Base-by-base conservation (phyloP, 1,284 basidiomycete genomes). In the Rhodotorula sp. region DNA sequence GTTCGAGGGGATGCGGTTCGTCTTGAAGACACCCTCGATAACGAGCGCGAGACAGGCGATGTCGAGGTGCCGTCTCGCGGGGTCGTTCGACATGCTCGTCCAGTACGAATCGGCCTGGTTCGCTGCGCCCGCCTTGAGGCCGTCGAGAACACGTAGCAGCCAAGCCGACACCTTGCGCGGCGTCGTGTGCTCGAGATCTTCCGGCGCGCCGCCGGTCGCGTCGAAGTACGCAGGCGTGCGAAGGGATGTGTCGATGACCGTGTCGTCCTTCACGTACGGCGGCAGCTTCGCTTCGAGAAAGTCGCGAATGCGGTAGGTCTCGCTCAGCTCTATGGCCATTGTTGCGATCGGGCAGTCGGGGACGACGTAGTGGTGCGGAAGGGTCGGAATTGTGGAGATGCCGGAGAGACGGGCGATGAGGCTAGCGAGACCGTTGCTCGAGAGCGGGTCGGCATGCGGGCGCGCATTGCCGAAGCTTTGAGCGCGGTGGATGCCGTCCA, bases 251-350 rank as follows among this genome's bases (percentile, higher is more conserved):
- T 54, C 52, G 11, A 22, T 24, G 39, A 19, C 6, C 39, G 20
- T 13, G 32, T 52, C 49, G 29, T 56, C 59, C 17, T 59, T 53
- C 52, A 47, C 34, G 44, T 65, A 67, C 1, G 79, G 55, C 0
- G 90, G 87, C 44, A 94, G 82, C 51, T 76, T 82, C 32, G 88
- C 89, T 63, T 86, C 77, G 4, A 91, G 77, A 77, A 88, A 92
- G 65, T 88, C 85, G 11, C 88, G 86, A 67, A 94, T 87, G 24
- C 86, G 81, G 55, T 80, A 79, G 2, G 85, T 86, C 63, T 82
- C 83, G 44, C 81, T 80, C 69, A 90, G 86, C 44, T 87, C 86
- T 51, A 86, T 77, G 62, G 90, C 79, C 11, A 85, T 83, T 36
- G 86, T 83, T 8, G 86, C 86, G 34, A 91, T 84, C 5, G 84